Evolutionary conservation across 2,329 filamentous ascomycete species (phyloP), one percentile per base, ranked within the genome.

Genomic region (Neofusicoccum cordaticola): DNA sequence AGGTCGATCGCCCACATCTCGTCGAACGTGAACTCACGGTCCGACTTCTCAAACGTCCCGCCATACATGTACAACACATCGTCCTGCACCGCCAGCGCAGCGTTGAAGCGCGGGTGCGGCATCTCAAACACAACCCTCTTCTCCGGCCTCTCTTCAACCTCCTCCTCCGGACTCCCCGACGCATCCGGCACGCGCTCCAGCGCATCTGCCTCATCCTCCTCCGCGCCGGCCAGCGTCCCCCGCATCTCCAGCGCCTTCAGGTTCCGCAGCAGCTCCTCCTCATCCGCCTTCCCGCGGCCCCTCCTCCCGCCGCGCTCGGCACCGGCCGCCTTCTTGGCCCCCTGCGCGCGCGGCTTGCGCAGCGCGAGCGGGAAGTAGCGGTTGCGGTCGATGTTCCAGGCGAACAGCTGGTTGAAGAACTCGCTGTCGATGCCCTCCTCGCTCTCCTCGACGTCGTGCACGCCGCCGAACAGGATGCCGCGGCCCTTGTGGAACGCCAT

Each of bases 381-480:
- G 75, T 99, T 99, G 66, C 94, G 87, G 72, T 98, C 95, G 67
- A 97, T 88, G 73, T 96, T 97, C 92, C 93, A 98, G 4, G 93
- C 91, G 72, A 91, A 96, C 27, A 98, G 79, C 64, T 89, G 86
- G 71, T 97, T 94, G 81, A 98, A 99, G 79, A 99, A 99, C 75
- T 97, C 93, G 73, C 92, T 96, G 63, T 99, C 94, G 69, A 99
- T 96, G 3, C 91, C 93, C 76, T 99, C 95, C 74, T 97, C 93
- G 68, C 87, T 94, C 74, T 93, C 86, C 76, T 96, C 92, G 0
- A 96, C 90, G 70, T 97, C 93, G 71, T 97, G 92, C 3, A 99
- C 95, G 61, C 95, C 95, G 50, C 95, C 95, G 74, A 98, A 98
- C 71, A 92, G 80, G 65, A 99, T 94, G 0, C 95, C 95, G 66